Percentiles rank a stretch among this genome's conserved stretches.
Evolutionary conservation across 768 basidiomycete genomes (phyloP).

Genomic region (Trametopsis cervina): DNA sequence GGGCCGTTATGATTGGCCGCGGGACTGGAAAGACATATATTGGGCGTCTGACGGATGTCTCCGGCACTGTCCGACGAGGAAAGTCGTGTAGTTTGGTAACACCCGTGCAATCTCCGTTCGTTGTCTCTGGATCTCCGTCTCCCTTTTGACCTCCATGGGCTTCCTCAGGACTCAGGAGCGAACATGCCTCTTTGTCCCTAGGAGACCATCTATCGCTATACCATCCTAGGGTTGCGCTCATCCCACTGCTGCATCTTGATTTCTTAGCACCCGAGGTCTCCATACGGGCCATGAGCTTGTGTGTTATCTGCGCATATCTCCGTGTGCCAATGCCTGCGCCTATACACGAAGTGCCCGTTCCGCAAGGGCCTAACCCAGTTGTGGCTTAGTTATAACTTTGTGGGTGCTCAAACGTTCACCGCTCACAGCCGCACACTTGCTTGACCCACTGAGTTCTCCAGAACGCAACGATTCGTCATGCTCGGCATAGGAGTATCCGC

Average conservation of each 20-base stretch:
- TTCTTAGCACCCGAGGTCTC: neutral
- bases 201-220: neutral
- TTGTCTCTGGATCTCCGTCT: slow-evolving; percentile 1
- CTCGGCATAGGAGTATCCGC: no score
- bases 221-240: neutral
- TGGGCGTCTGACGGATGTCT: neutral
- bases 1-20: no score
- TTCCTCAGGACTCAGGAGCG: no score
- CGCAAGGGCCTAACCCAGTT: neutral
- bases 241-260: neutral
- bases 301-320: slow-evolving; percentile 16
- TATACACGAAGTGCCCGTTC: neutral
- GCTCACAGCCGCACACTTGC: neutral
- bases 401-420: neutral
- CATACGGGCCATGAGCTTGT: neutral
- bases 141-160: neutral
- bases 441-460: neutral
- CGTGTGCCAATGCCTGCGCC: neutral
- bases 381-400: neutral
- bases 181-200: neutral
- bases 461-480: neutral
- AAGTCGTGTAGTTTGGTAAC: neutral
- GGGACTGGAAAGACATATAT: neutral
- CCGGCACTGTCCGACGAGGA: slow-evolving; percentile 1
- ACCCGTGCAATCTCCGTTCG: slow-evolving; percentile 7